Evolutionary conservation across 805 yeast species (phyloP).

Genomic region (Pichia insulana): DNA sequence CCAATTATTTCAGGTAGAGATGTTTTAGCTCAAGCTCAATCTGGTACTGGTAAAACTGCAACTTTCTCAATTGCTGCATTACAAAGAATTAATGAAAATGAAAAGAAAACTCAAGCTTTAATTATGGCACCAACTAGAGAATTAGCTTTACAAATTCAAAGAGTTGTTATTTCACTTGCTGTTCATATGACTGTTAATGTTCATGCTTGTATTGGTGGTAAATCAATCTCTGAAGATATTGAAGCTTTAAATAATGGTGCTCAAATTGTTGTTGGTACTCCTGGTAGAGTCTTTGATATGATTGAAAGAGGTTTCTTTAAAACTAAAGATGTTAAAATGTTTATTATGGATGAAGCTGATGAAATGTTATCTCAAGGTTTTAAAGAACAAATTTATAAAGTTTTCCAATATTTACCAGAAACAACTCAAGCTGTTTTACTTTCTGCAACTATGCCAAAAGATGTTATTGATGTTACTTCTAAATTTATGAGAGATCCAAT

Average conservation of each 20-base stretch:
- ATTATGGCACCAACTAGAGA: constrained; percentile 95
- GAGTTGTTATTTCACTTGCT: constrained; percentile 79
- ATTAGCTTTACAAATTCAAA: constrained; percentile 86
- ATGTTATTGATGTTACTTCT: constrained; percentile 84
- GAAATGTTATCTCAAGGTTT: constrained; percentile 89
- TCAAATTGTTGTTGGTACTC: constrained; percentile 94
- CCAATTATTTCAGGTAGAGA: constrained; percentile 94
- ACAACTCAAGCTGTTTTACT: constrained; percentile 88
- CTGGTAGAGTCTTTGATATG: constrained; percentile 92
- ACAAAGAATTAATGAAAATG: constrained; percentile 68
- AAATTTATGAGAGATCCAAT: constrained; percentile 92
- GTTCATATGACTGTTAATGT: constrained; percentile 78
- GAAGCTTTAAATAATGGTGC: constrained; percentile 67
- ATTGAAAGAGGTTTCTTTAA: constrained; percentile 71
- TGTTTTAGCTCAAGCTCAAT: constrained; percentile 97
- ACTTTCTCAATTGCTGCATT: constrained; percentile 92
- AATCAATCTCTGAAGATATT: constrained; percentile 71
- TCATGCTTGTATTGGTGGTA: constrained; percentile 94
- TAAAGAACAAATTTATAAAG: constrained; percentile 90
- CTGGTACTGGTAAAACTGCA: constrained; percentile 99
- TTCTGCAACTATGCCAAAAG: constrained; percentile 88
- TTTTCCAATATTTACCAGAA: constrained; percentile 76
- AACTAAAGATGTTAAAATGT: constrained; percentile 74
- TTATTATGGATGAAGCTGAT: constrained; percentile 94
- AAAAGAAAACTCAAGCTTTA: constrained; percentile 77